Percentiles rank a stretch among this genome's conserved stretches.
These are phyloP conservation scores for Triadica sebifera DNA, from an alignment of 345 rosid species.

Conservation along the genomic window DNA sequence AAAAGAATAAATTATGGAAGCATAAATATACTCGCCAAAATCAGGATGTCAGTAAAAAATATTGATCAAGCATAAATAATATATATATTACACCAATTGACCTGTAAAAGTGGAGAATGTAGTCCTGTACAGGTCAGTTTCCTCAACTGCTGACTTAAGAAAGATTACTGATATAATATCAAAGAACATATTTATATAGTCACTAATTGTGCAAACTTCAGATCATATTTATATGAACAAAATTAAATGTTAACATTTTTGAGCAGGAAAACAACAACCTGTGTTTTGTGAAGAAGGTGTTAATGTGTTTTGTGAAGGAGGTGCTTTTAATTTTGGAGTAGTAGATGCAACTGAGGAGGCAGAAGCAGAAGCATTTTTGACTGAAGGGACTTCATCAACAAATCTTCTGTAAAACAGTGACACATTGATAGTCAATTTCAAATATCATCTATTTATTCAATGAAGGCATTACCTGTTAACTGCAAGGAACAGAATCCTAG, in stretches of 20 bases:
- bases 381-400: conserved; percentile 44
- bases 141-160: not conserved
- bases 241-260: not conserved
- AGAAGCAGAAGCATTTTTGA: conserved; percentile 27
- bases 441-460: not conserved
- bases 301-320: conserved; percentile 22
- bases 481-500: conserved; percentile 1
- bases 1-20: not conserved
- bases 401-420: conserved; percentile 47
- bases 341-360: conserved; percentile 22
- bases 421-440: conserved; percentile 13
- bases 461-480: conserved; percentile 1
- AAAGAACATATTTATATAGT: not conserved
- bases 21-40: not conserved
- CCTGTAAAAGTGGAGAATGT: not conserved
- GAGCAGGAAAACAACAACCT: conserved; percentile 32
- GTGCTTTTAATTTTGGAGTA: conserved; percentile 1
- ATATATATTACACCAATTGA: not conserved
- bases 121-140: not conserved
- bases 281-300: conserved; percentile 34
- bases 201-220: not conserved
- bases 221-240: conserved; percentile 1
- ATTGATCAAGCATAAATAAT: not conserved
- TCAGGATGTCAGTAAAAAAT: not conserved
- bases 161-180: not conserved